A percentile compares a stretch with the other conserved stretches of the same genome.
Conservation (phyloP, 768 basidiomycete genomes). For the Psilocybe cyanescens region DNA sequence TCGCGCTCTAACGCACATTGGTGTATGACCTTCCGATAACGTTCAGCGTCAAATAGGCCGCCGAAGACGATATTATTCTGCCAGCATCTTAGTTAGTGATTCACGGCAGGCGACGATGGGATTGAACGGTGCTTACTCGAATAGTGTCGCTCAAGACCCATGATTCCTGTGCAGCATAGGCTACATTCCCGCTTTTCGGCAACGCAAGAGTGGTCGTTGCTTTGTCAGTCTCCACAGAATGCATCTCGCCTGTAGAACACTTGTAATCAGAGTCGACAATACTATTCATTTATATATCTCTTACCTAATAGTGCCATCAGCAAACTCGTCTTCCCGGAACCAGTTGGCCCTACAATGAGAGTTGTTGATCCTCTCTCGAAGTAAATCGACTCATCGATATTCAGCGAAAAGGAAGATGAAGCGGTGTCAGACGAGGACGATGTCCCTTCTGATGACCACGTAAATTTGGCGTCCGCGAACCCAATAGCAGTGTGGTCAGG, state of each 20-base stretch:
- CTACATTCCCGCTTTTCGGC: slow-evolving; percentile 65
- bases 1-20: slow-evolving; percentile 78
- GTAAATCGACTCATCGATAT: slow-evolving; percentile 52
- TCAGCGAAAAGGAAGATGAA: slow-evolving; percentile 52
- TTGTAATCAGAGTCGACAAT: not conserved
- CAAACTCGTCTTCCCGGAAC: slow-evolving; percentile 63
- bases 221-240: slow-evolving; percentile 50
- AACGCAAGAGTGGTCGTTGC: slow-evolving; percentile 65
- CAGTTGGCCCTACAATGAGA: slow-evolving; percentile 61
- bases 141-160: slow-evolving; percentile 84
- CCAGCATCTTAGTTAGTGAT: not conserved
- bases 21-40: slow-evolving; percentile 72
- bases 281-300: not conserved
- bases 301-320: slow-evolving; percentile 63
- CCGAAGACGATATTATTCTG: slow-evolving; percentile 82
- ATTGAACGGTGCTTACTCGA: slow-evolving; percentile 34
- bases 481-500: slow-evolving; percentile 38
- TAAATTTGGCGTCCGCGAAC: slow-evolving; percentile 54
- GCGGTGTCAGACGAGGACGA: slow-evolving; percentile 37
- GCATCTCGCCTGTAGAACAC: slow-evolving; percentile 55
- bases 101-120: not conserved
- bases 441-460: slow-evolving; percentile 48
- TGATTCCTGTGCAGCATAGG: slow-evolving; percentile 79
- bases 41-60: slow-evolving; percentile 64
- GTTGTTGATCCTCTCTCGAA: slow-evolving; percentile 58